Percentiles rank a stretch among this genome's conserved stretches.
phyloP scores from a whole-genome alignment of 2,329 filamentous ascomycete species.

The Exophiala calicioides region DNA sequence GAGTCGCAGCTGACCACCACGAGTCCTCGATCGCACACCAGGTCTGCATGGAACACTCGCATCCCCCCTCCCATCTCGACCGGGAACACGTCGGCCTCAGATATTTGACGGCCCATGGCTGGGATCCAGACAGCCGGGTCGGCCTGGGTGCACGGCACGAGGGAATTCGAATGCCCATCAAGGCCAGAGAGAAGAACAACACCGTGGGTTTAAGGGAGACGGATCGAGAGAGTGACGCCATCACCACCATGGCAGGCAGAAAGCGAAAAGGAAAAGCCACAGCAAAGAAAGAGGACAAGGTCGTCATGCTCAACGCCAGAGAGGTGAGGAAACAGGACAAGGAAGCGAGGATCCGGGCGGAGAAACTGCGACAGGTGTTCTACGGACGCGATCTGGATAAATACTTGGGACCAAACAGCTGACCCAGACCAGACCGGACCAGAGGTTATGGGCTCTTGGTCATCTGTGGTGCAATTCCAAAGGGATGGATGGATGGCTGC shows the following conservation, averaged over 20 bases:
- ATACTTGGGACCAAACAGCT: conserved; percentile 59
- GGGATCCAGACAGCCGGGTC: conserved; percentile 61
- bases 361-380: conserved; percentile 69
- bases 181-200: conserved; percentile 69
- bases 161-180: conserved; percentile 75
- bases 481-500: no score
- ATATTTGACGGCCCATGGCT: conserved; percentile 60
- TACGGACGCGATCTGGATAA: conserved; percentile 75
- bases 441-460: background rate
- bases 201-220: conserved; percentile 70
- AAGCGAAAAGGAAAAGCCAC: conserved; percentile 43
- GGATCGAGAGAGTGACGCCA: conserved; percentile 21
- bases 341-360: conserved; percentile 63
- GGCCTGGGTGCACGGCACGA: conserved; percentile 72
- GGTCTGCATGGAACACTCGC: conserved; percentile 56
- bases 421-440: background rate
- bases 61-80: conserved; percentile 60
- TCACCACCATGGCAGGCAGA: conserved; percentile 23
- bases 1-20: conserved; percentile 38
- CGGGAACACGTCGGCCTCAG: conserved; percentile 57
- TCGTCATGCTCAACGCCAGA: conserved; percentile 66
- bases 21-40: conserved; percentile 59
- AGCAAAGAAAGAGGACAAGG: conserved; percentile 32
- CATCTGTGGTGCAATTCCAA: no score
- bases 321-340: conserved; percentile 63